Conservation (phyloP, 2,329 filamentous ascomycete genomes). For the Lasiodiplodia sp. region DNA sequence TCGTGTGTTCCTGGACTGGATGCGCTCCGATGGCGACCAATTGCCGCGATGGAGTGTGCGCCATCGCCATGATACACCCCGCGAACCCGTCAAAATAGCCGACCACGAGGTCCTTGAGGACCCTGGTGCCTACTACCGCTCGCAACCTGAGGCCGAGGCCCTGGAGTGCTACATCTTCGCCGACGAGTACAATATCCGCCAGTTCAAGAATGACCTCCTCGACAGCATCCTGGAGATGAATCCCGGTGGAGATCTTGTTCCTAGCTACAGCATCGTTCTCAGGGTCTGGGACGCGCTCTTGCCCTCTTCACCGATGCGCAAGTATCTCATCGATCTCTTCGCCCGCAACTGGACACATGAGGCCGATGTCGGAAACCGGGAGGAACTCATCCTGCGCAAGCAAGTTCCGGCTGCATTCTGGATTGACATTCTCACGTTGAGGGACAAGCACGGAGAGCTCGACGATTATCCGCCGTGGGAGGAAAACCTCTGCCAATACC, state of each 20-base stretch:
- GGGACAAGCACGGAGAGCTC: neutral
- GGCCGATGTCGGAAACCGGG: neutral
- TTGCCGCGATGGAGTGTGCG: neutral
- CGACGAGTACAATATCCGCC: conserved; percentile 1
- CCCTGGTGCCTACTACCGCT: neutral
- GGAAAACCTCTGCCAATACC: conserved; percentile 14
- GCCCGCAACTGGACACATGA: conserved; percentile 8
- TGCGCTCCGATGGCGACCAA: neutral
- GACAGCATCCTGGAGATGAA: conserved; percentile 20
- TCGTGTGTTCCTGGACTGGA: conserved; percentile 23
- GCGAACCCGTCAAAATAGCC: neutral
- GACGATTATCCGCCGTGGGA: conserved; percentile 17
- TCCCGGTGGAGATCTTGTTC: neutral
- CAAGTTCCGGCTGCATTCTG: neutral
- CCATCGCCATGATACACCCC: neutral
- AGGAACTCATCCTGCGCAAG: conserved; percentile 18
- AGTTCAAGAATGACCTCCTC: conserved; percentile 21
- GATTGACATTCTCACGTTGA: neutral
- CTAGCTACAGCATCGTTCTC: conserved; percentile 16
- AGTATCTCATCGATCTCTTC: conserved; percentile 13
- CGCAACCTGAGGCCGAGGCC: conserved; percentile 2
- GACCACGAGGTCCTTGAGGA: neutral
- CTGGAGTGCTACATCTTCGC: conserved; percentile 27
- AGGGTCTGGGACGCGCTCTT: neutral
- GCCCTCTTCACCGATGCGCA: neutral